phyloP scores from a whole-genome alignment of 345 rosid species.

The Salix caprea region DNA sequence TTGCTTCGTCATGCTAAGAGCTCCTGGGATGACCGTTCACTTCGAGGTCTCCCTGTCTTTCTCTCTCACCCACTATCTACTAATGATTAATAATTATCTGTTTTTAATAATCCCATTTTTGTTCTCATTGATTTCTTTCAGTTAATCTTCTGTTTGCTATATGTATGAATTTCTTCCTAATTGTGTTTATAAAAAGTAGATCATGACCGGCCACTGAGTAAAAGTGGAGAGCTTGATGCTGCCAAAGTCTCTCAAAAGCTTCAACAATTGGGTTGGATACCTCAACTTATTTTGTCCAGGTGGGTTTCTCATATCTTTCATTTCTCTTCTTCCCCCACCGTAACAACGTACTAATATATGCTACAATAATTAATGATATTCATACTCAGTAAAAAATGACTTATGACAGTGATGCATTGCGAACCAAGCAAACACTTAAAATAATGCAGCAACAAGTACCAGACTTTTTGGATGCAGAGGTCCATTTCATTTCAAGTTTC shows the following conservation, averaged over 20 bases:
- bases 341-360: neutral
- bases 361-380: neutral
- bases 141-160: neutral
- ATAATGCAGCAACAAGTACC: constrained; percentile 85
- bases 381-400: neutral
- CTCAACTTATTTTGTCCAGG: constrained; percentile 83
- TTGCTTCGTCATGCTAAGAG: constrained; percentile 94
- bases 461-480: constrained; percentile 62
- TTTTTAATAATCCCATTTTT: too few species aligned
- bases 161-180: neutral
- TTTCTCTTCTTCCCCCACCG: neutral
- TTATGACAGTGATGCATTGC: constrained; percentile 63
- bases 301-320: neutral
- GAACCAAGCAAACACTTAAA: constrained; percentile 70
- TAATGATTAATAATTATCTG: too few species aligned
- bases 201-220: constrained; percentile 86
- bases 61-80: neutral
- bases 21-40: constrained; percentile 64
- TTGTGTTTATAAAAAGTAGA: constrained; percentile 32
- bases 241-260: constrained; percentile 60
- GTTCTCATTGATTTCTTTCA: neutral
- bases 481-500: constrained; percentile 83
- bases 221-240: constrained; percentile 62
- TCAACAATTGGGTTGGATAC: constrained; percentile 75
- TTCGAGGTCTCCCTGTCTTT: constrained; percentile 44